A percentile compares a stretch with the other conserved stretches of the same genome.
Conservation (phyloP, 2,329 filamentous ascomycete genomes). For the Calcarisporium arbuscula region DNA sequence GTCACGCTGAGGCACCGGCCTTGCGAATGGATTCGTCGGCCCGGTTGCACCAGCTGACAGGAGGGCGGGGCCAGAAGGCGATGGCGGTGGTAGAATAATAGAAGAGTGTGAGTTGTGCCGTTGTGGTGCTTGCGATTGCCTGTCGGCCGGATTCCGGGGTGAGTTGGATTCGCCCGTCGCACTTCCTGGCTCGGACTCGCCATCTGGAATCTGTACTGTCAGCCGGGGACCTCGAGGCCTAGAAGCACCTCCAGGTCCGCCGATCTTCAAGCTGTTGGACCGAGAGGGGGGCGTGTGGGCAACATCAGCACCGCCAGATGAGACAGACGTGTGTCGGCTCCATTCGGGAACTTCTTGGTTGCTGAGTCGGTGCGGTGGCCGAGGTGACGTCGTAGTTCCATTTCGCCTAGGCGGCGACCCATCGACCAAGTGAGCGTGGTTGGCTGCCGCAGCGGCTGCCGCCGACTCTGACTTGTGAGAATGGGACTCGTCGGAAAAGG, state of each 20-base stretch:
- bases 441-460: slow-evolving; percentile 22
- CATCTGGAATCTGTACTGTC: slow-evolving; percentile 92
- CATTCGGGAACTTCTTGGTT: slow-evolving; percentile 40
- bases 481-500: slow-evolving; percentile 52
- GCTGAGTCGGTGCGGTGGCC: slow-evolving; percentile 43
- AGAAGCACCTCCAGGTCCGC: slow-evolving; percentile 50
- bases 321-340: slow-evolving; percentile 44
- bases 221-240: slow-evolving; percentile 73
- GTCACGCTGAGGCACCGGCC: slow-evolving; percentile 69
- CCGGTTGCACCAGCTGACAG: slow-evolving; percentile 87
- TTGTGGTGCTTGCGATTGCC: slow-evolving; percentile 48
- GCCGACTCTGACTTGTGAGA: slow-evolving; percentile 31
- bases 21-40: slow-evolving; percentile 90
- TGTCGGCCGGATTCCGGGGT: slow-evolving; percentile 52
- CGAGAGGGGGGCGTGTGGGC: slow-evolving; percentile 65
- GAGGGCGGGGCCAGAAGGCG: slow-evolving; percentile 78
- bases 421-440: slow-evolving; percentile 60
- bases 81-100: slow-evolving; percentile 85
- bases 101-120: slow-evolving; percentile 53
- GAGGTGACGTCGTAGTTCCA: slow-evolving; percentile 49
- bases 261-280: slow-evolving; percentile 66
- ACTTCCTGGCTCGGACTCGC: slow-evolving; percentile 70
- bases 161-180: slow-evolving; percentile 67
- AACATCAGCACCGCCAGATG: slow-evolving; percentile 59
- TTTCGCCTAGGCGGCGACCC: slow-evolving; percentile 48